These are phyloP conservation scores for Phytophthora europaea DNA, from an alignment of 352 stramenopile genomes.

Conservation along the genomic window DNA sequence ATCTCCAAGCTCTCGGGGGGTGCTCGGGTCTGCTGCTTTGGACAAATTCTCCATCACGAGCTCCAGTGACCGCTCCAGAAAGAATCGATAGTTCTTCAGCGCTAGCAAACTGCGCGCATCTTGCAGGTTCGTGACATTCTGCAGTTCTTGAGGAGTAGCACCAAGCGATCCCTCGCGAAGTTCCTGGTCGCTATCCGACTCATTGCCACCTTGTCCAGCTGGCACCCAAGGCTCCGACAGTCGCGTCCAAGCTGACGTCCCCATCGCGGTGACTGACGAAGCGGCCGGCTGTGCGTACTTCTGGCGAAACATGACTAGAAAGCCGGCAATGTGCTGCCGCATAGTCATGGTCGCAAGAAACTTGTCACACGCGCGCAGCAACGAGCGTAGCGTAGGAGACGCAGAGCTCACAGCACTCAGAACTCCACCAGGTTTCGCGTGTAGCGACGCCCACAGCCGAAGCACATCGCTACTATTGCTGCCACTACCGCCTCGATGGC, in stretches of 20 bases:
- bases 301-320: constrained; percentile 61
- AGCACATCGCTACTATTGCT: constrained; percentile 38
- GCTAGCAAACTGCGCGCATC: constrained; percentile 66
- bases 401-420: constrained; percentile 43
- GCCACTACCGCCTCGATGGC: constrained; percentile 12
- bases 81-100: constrained; percentile 81
- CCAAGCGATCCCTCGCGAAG: constrained; percentile 35
- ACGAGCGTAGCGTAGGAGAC: constrained; percentile 35
- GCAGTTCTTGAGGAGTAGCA: constrained; percentile 35
- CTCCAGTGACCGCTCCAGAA: constrained; percentile 69
- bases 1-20: constrained; percentile 27
- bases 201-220: constrained; percentile 11
- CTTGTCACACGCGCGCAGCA: constrained; percentile 58
- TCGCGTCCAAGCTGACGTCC: constrained; percentile 41
- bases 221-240: constrained; percentile 41
- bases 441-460: constrained; percentile 42
- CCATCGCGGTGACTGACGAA: constrained; percentile 19
- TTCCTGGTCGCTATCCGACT: constrained; percentile 43
- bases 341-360: constrained; percentile 55
- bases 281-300: constrained; percentile 50
- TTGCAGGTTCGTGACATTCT: constrained; percentile 52
- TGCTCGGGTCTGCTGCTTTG: constrained; percentile 22
- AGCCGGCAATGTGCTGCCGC: constrained; percentile 52
- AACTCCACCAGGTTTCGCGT: constrained; percentile 49
- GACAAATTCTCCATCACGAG: constrained; percentile 60